phyloP scores from a whole-genome alignment of 2,329 filamentous ascomycete genomes.

The Aspergillus sp. region DNA sequence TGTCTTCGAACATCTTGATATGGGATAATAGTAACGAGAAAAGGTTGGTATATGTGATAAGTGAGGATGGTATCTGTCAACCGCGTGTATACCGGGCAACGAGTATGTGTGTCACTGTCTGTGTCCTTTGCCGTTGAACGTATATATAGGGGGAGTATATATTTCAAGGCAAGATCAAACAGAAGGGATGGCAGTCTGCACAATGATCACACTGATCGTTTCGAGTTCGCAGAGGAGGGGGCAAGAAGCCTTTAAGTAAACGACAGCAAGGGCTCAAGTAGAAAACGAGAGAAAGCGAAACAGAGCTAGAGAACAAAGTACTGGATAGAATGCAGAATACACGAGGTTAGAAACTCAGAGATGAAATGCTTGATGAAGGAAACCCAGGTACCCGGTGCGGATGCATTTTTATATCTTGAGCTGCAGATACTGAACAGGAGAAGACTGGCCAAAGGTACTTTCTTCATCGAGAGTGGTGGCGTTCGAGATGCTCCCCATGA shows the following conservation, averaged over 20 bases:
- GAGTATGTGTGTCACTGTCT: not conserved
- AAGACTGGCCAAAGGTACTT: not conserved
- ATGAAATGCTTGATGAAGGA: not conserved
- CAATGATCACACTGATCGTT: not conserved
- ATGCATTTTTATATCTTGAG: slow-evolving; percentile 30
- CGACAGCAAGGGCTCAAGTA: not conserved
- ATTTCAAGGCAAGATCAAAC: slow-evolving; percentile 1
- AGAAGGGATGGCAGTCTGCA: not conserved
- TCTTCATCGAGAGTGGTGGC: slow-evolving; percentile 3
- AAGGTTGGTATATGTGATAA: not conserved
- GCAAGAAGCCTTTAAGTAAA: no score
- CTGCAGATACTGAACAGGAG: slow-evolving; percentile 15
- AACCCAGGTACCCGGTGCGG: slow-evolving; percentile 13
- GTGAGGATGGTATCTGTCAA: not conserved
- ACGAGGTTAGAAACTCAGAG: slow-evolving; percentile 16
- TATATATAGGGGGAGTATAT: slow-evolving; percentile 11
- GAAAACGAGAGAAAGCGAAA: not conserved
- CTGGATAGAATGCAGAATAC: slow-evolving; percentile 13
- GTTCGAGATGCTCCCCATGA: not conserved
- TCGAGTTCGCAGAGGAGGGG: no score
- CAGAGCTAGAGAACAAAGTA: not conserved
- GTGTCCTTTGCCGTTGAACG: not conserved
- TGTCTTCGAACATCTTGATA: slow-evolving; percentile 26
- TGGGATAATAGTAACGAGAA: not conserved
- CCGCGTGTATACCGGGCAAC: not conserved